Base-by-base conservation (phyloP, 495 filamentous ascomycete species). In the Tetracladium setigerum region DNA sequence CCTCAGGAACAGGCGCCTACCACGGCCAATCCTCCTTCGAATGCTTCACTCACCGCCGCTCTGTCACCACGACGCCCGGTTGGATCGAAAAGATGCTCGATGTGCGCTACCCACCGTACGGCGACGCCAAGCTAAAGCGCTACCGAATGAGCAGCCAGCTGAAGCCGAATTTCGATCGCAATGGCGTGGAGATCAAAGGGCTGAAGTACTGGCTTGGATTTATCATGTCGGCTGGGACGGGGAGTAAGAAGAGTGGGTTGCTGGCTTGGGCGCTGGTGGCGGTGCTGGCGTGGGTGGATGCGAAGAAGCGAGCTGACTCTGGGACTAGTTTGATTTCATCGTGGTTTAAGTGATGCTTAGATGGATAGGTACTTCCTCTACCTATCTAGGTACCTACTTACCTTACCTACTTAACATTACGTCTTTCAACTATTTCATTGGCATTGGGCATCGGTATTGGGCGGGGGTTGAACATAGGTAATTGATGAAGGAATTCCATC, bases 21-120 rank as follows among this genome's bases (percentile, higher is more conserved):
- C 80, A 86, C 56, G 92, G 92, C 49, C 78, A 79, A 61, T 72
- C 84, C 39, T 83, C 79, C 41, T 95, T 94, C 68, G 89, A 96
- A 55, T 74, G 72, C 61, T 98, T 95, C 70, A 82, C 79, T 19
- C 86, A 96, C 68, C 74, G 81, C 17, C 82, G 90, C 44, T 77
- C 79, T 49, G 69, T 95, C 47, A 83, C 82, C 41, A 78, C 71
- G 50, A 90, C 84, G 31, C 89, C 90, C 6, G 57, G 66, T 50
- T 96, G 90, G 90, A 73, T 89, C 54, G 90, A 96, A 56, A 62
- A 69, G 12, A 57, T 92, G 53, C 65, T 96, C 48, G 69, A 71
- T 35, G 73, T 89, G 50, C 76, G 90, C 35, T 96, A 96, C 68
- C 83, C 88, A 53, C 90, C 90, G 2, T 91, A 85, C 61, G 65